A percentile compares a stretch with the other conserved stretches of the same genome.
These are phyloP conservation scores for Phytophthora aleatoria DNA, from an alignment of 352 stramenopile genomes.

Conservation along the genomic window DNA sequence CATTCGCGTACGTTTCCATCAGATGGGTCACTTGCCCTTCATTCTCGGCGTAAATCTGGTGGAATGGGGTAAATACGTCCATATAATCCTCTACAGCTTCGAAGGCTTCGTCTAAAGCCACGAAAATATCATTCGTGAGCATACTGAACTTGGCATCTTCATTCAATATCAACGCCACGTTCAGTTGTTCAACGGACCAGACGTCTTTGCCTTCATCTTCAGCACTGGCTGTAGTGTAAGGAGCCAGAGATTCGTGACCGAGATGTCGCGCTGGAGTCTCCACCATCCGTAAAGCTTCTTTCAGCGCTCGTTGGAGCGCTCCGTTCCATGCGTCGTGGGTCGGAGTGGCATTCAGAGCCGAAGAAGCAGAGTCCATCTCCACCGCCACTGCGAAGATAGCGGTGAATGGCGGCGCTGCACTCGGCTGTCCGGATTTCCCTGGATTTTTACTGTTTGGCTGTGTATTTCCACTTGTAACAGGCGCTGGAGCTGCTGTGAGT, in stretches of 20 bases:
- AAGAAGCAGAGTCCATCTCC: constrained; percentile 54
- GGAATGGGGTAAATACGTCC: constrained; percentile 89
- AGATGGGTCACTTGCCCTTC: constrained; percentile 68
- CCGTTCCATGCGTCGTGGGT: constrained; percentile 77
- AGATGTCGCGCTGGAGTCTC: constrained; percentile 87
- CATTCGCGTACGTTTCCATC: constrained; percentile 69
- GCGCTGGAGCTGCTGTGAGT: constrained; percentile 2
- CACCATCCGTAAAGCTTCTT: constrained; percentile 87
- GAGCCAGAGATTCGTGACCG: constrained; percentile 71
- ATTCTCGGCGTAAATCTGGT: constrained; percentile 89
- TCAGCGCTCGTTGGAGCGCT: constrained; percentile 73
- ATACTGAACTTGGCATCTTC: constrained; percentile 82
- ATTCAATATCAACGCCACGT: constrained; percentile 83
- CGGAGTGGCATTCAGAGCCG: constrained; percentile 54
- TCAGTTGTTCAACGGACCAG: constrained; percentile 80
- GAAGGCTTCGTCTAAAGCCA: constrained; percentile 80
- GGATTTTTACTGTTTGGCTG: constrained; percentile 13
- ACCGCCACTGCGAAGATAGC: constrained; percentile 69
- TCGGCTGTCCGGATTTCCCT: constrained; percentile 22
- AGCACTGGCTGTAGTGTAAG: constrained; percentile 80
- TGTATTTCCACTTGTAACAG: background rate
- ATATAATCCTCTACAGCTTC: constrained; percentile 88
- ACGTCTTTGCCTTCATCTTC: constrained; percentile 86
- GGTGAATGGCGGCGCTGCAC: constrained; percentile 41
- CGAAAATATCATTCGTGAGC: constrained; percentile 87